Conservation (phyloP, 2,329 filamentous ascomycete genomes). For the Elsinoe australis region DNA sequence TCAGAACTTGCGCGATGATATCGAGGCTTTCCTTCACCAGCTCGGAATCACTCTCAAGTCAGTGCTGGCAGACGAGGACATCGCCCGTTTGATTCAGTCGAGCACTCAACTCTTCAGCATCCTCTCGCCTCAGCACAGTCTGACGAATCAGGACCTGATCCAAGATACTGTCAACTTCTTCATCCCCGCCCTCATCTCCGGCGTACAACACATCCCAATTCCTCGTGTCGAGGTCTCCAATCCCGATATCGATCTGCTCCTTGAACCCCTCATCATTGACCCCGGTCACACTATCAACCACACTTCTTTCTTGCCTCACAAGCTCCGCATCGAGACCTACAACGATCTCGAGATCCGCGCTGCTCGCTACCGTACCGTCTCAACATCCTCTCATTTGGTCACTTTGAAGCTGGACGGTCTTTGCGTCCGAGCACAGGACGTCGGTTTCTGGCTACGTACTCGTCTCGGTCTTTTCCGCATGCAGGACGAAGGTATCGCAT, state of each 20-base stretch:
- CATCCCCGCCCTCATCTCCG: conserved; percentile 65
- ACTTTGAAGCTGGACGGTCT: conserved; percentile 75
- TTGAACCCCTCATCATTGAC: conserved; percentile 87
- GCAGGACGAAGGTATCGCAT: conserved; percentile 75
- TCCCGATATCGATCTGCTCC: conserved; percentile 72
- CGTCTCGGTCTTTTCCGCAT: conserved; percentile 69
- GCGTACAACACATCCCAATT: conserved; percentile 80
- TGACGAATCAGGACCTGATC: conserved; percentile 63
- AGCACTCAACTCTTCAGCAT: conserved; percentile 60
- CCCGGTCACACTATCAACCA: conserved; percentile 77
- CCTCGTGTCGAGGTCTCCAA: conserved; percentile 81
- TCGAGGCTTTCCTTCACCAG: conserved; percentile 65
- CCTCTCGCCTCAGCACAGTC: conserved; percentile 57
- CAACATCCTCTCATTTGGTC: conserved; percentile 56
- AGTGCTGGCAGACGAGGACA: conserved; percentile 62
- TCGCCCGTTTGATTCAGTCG: conserved; percentile 61
- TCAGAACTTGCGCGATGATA: conserved; percentile 61
- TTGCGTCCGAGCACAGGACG: conserved; percentile 73
- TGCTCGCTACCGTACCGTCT: conserved; percentile 62
- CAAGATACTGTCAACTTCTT: conserved; percentile 73
- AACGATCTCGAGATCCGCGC: conserved; percentile 84
- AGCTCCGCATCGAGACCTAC: conserved; percentile 69
- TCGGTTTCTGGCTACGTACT: conserved; percentile 81
- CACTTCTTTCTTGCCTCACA: conserved; percentile 83
- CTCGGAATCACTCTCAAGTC: conserved; percentile 59